These are phyloP conservation scores for Sporisorium sorghi DNA, from an alignment of 1,284 basidiomycete genomes.

Conservation along the genomic window DNA sequence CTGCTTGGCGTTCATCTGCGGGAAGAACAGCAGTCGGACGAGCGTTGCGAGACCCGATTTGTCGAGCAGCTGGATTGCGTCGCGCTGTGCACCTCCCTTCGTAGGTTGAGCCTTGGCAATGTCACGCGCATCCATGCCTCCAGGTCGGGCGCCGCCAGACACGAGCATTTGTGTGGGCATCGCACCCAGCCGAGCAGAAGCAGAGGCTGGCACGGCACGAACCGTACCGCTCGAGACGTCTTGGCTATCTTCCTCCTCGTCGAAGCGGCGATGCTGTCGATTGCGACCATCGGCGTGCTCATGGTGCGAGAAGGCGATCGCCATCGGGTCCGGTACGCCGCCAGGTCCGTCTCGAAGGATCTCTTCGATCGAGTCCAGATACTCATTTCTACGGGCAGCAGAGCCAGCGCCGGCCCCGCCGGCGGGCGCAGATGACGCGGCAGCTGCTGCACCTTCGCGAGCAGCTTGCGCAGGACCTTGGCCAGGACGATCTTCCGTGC, in stretches of 20 bases:
- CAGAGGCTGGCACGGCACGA: conserved; percentile 21
- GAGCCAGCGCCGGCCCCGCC: conserved; percentile 13
- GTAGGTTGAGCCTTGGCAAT: conserved; percentile 4
- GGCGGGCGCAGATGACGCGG: neutral
- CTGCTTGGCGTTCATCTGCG: conserved; percentile 83
- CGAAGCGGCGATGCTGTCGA: conserved; percentile 40
- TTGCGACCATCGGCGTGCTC: conserved; percentile 28
- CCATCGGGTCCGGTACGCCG: conserved; percentile 81
- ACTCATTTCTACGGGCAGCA: conserved; percentile 8
- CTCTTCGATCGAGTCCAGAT: conserved; percentile 72
- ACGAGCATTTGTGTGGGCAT: conserved; percentile 32
- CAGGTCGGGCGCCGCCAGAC: conserved; percentile 14
- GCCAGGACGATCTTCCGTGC: conserved; percentile 10
- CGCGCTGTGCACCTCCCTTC: conserved; percentile 68
- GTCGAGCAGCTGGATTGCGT: conserved; percentile 94
- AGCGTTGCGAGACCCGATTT: conserved; percentile 89
- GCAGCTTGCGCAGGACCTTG: conserved; percentile 14
- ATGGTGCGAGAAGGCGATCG: conserved; percentile 62
- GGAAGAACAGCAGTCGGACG: conserved; percentile 94
- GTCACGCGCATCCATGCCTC: conserved; percentile 5
- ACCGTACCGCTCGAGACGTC: conserved; percentile 34
- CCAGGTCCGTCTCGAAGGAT: conserved; percentile 88
- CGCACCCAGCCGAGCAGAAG: conserved; percentile 1
- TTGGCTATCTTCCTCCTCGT: conserved; percentile 40
- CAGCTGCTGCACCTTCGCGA: conserved; percentile 10